Evolutionary conservation across 768 basidiomycete species (phyloP), one percentile per base, ranked within the genome.

Genomic region (Trametes punicea): DNA sequence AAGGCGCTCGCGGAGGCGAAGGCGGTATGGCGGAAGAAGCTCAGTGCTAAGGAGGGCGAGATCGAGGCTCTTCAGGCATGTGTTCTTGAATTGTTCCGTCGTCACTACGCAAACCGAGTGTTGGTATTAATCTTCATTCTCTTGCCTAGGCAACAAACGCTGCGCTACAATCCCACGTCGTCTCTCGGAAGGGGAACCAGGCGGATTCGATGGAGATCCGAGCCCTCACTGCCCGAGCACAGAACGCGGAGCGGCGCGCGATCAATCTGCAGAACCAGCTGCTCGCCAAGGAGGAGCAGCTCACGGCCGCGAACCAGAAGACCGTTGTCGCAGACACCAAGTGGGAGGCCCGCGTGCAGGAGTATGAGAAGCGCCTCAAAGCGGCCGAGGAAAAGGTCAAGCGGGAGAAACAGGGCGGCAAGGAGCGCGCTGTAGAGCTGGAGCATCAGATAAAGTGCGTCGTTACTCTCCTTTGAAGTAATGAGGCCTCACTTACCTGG

Each of bases 331-430:
- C 90, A 0, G 94, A 97, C 62, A 75, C 74, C 49, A 96, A 95
- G 70, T 98, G 95, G 93, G 94, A 95, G 65, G 91, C 88, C 0
- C 78, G 95, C n/a, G 90, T 98, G 41, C 88, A 86, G 70, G 95
- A 98, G 71, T 94, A 95, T 64, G 93, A 97, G 72, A 68, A 81
- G 13, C 74, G 90, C 16, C 67, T 94, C 59, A 86, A 85, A 69
- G 83, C 85, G 0, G 91, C 91, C 0, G 92, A 93, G 65, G 95
- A 98, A 76, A 86, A 85, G 67, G 84, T 93, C 61, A 98, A 98
- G 78, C 79, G 92, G 51, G 94, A 96, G 75, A 77, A 90, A 57
- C 95, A 98, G 65, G 97, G 96, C 3, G 82, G 87, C 40, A 99
- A 98, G 73, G 96, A 98, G 72, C 74, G 90, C 20, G 75, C 88